These are phyloP conservation scores for Barbatosphaeria neglecta DNA, from an alignment of 495 filamentous ascomycete species.

Conservation along the genomic window DNA sequence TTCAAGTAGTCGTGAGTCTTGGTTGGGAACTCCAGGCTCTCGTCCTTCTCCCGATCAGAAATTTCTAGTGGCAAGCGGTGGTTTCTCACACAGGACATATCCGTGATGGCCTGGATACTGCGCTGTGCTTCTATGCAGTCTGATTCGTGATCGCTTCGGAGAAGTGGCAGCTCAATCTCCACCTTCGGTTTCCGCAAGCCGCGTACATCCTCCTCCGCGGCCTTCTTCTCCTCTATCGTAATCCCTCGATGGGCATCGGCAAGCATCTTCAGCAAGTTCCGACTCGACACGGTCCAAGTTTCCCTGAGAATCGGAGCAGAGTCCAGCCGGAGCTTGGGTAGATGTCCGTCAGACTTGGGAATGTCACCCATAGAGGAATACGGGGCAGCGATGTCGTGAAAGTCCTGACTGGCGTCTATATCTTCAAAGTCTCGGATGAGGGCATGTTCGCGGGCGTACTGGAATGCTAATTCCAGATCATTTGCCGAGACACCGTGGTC, in stretches of 20 bases:
- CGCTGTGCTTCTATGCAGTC: slow-evolving; percentile 27
- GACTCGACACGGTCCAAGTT: slow-evolving; percentile 5
- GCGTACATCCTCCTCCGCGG: neutral
- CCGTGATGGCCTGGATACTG: slow-evolving; percentile 15
- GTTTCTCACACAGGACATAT: slow-evolving; percentile 17
- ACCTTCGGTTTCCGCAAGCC: slow-evolving; percentile 6
- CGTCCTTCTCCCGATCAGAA: slow-evolving; percentile 33
- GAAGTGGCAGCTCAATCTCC: slow-evolving; percentile 41
- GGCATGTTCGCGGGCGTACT: neutral
- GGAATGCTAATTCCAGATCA: no score
- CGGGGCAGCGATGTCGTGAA: neutral
- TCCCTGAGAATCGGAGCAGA: slow-evolving; percentile 8
- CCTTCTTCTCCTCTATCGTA: slow-evolving; percentile 5
- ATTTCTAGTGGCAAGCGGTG: slow-evolving; percentile 35
- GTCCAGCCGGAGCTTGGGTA: slow-evolving; percentile 12
- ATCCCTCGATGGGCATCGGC: slow-evolving; percentile 7
- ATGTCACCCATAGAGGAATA: neutral
- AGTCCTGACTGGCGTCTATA: neutral
- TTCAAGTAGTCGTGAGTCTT: slow-evolving; percentile 11
- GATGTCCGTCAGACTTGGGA: neutral
- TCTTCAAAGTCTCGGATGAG: neutral
- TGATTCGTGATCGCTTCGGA: slow-evolving; percentile 35
- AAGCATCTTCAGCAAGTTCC: slow-evolving; percentile 10
- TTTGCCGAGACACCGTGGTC: no score
- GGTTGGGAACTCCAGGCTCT: slow-evolving; percentile 37